Percentiles rank a stretch among this genome's conserved stretches.
These are phyloP conservation scores for Magnaporthales sp. DNA, from an alignment of 2,329 filamentous ascomycete species.

Conservation along the genomic window DNA sequence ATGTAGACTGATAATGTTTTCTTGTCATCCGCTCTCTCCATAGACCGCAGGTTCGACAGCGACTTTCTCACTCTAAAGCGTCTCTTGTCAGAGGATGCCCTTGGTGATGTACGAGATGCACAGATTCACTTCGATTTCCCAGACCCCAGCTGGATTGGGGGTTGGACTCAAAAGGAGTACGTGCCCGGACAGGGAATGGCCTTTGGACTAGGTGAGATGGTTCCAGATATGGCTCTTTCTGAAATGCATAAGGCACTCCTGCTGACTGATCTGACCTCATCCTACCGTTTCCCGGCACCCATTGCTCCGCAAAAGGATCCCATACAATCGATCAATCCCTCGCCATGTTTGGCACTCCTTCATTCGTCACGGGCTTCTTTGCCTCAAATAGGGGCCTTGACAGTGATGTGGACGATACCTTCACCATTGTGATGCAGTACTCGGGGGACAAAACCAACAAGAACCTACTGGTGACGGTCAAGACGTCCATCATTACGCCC, in stretches of 20 bases:
- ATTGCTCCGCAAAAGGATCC: conserved; percentile 28
- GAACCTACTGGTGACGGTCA: conserved; percentile 46
- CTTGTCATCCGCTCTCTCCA: too few relatives aligned
- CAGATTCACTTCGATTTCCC: conserved; percentile 57
- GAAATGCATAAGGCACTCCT: neutral
- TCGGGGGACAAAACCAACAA: conserved; percentile 23
- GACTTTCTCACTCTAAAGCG: conserved; percentile 54
- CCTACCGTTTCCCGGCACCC: neutral
- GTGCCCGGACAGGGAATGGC: conserved; percentile 29
- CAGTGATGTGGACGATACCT: conserved; percentile 32
- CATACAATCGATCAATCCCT: conserved; percentile 56
- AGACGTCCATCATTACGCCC: conserved; percentile 49
- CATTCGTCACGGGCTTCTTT: conserved; percentile 48
- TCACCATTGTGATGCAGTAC: conserved; percentile 54
- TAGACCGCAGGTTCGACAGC: conserved; percentile 39
- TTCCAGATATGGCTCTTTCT: conserved; percentile 16
- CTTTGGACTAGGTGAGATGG: conserved; percentile 27
- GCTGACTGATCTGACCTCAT: neutral
- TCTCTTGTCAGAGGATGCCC: conserved; percentile 35
- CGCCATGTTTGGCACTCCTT: conserved; percentile 46
- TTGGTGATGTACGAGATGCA: conserved; percentile 55
- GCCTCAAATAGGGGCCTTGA: conserved; percentile 40
- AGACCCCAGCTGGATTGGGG: conserved; percentile 26
- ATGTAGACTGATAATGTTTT: neutral
- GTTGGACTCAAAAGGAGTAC: conserved; percentile 21